Evolutionary conservation across 495 filamentous ascomycete genomes (phyloP).

Genomic region (Penicillium chermesinum): DNA sequence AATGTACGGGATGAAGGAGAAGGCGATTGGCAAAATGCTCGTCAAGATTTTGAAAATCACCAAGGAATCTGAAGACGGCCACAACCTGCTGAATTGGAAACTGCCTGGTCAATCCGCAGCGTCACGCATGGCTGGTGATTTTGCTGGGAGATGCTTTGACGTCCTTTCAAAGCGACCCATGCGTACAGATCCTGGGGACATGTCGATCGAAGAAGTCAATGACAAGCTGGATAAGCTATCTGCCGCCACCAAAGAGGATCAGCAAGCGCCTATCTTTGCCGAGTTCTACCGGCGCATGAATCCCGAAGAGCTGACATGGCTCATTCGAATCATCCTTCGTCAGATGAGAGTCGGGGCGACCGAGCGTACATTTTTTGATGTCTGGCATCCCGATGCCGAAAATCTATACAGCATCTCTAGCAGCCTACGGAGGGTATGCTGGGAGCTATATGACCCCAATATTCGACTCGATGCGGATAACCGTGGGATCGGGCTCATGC

Average conservation of each 20-base stretch:
- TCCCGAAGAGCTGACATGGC: slow-evolving; percentile 87
- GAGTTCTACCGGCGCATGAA: slow-evolving; percentile 90
- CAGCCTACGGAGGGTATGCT: slow-evolving; percentile 85
- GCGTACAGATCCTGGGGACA: slow-evolving; percentile 63
- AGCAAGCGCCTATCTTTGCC: slow-evolving; percentile 73
- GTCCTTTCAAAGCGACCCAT: slow-evolving; percentile 81
- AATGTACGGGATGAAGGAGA: slow-evolving; percentile 95
- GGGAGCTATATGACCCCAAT: slow-evolving; percentile 80
- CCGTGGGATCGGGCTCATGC: slow-evolving; percentile 75
- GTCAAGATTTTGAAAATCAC: slow-evolving; percentile 92
- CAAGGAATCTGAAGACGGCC: slow-evolving; percentile 83
- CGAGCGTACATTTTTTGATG: slow-evolving; percentile 82
- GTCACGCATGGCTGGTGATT: slow-evolving; percentile 74
- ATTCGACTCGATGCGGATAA: slow-evolving; percentile 71
- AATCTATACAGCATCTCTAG: slow-evolving; percentile 86
- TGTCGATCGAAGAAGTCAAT: slow-evolving; percentile 88
- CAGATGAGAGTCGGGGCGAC: slow-evolving; percentile 98
- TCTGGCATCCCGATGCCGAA: slow-evolving; percentile 94
- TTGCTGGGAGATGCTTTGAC: slow-evolving; percentile 82
- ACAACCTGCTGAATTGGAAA: slow-evolving; percentile 87
- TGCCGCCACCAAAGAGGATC: slow-evolving; percentile 66
- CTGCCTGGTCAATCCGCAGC: slow-evolving; percentile 64
- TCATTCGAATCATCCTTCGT: slow-evolving; percentile 88
- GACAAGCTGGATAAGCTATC: slow-evolving; percentile 76
- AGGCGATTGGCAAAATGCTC: slow-evolving; percentile 78